Percentiles rank a stretch among this genome's conserved stretches.
These are phyloP conservation scores for Nymphaea colorata DNA, from an alignment of 164 flowering plant species.

Conservation along the genomic window DNA sequence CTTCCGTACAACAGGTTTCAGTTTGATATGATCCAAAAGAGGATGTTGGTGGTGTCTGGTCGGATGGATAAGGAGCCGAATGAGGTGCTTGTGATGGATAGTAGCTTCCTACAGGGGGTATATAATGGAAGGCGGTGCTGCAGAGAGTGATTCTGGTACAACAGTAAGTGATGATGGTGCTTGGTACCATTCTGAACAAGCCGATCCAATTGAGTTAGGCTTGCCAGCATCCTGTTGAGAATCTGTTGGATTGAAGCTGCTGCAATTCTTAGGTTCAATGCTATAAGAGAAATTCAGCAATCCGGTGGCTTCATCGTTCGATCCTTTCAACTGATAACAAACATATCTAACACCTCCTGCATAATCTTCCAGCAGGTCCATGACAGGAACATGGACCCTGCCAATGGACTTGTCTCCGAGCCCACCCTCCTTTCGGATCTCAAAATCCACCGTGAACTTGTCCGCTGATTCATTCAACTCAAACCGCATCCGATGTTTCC, in stretches of 20 bases:
- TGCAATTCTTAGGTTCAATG: constrained; percentile 3
- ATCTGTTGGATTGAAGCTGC: not conserved
- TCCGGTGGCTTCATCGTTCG: constrained; percentile 43
- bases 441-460: constrained; percentile 23
- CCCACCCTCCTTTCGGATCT: constrained; percentile 17
- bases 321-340: constrained; percentile 31
- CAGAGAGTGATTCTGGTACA: not conserved
- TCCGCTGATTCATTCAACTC: constrained; percentile 9
- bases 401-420: constrained; percentile 37
- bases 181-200: not conserved
- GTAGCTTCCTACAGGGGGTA: not conserved
- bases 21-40: not conserved
- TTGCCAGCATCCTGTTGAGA: not conserved
- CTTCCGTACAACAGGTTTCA: not conserved
- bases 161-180: not conserved
- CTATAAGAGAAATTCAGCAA: constrained; percentile 37
- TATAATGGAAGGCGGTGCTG: not conserved
- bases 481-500: constrained; percentile 42
- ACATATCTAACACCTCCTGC: constrained; percentile 23
- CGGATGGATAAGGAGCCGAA: not conserved
- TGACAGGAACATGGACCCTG: constrained; percentile 36
- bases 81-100: not conserved
- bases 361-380: constrained; percentile 19
- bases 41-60: not conserved
- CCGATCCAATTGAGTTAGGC: not conserved